Base-by-base conservation (phyloP, 192 early-diverging fungal species). In the Backusella mclennaniae region DNA sequence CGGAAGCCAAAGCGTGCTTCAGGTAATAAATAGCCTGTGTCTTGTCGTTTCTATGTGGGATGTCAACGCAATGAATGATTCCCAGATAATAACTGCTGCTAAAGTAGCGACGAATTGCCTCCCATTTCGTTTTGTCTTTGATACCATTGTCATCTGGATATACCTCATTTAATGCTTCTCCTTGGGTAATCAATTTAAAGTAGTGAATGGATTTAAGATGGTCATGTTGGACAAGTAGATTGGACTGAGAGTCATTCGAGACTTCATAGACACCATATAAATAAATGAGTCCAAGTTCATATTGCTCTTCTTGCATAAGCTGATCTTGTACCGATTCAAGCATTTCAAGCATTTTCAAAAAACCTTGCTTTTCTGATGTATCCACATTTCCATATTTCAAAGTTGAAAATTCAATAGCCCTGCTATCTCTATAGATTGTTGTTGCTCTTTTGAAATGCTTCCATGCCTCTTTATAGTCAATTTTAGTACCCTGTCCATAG, bases 11-110 rank as follows among this genome's bases (percentile, higher is more conserved):
- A 15, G 67, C 75, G 17, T 49, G 35, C 23, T 46, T 49, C 2
- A 36, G 69, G 15, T 46, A 76, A 38, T 76, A 67, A 70, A 76
- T 63, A 14, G 75, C 75, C 39, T 49, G 35, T n/a, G 69, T 52
- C 14, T 71, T 68, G 21, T 71, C 67, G 15, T 68, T 21, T 19
- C 3, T 53, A 4, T n/a, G 6, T 44, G 49, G 59, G 7, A 76
- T 39, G 19, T 53, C n/a, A 53, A 21, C 52, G n/a, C 52, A 53
- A n/a, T 53, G 52, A 5, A 76, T 35, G 12, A 70, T n/a, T 0
- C 46, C 75, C 33, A 76, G 35, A 39, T 70, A 46, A 35, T 56
- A 35, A 33, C 52, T 59, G 15, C 68, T 69, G 4, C 70, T 68
- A 38, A 59, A 36, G 8, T 76, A 49, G 33, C 68, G 36, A 59